A percentile compares a stretch with the other conserved stretches of the same genome.
phyloP scores from a whole-genome alignment of 2,329 filamentous ascomycete species.

The Cercospora sp. region DNA sequence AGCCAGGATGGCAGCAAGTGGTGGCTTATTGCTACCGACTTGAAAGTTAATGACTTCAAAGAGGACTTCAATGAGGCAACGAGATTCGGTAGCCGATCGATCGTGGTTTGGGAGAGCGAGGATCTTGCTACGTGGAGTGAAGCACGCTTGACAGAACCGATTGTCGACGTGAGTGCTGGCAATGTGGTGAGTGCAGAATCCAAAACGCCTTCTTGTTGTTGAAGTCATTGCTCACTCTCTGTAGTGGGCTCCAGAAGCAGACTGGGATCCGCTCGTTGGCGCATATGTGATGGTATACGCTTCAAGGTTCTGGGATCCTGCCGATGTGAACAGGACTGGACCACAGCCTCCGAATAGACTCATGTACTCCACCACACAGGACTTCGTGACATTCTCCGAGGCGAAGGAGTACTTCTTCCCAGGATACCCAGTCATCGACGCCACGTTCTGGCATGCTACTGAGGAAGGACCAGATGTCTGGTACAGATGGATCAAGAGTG shows the following conservation, averaged over 20 bases:
- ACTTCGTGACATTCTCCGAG: slow-evolving; percentile 23
- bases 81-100: slow-evolving; percentile 26
- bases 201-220: not conserved
- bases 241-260: slow-evolving; percentile 19
- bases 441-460: slow-evolving; percentile 18
- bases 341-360: slow-evolving; percentile 22
- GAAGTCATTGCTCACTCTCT: not conserved
- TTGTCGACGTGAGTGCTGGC: slow-evolving; percentile 20
- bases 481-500: slow-evolving; percentile 26
- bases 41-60: slow-evolving; percentile 30
- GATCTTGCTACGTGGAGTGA: slow-evolving; percentile 19
- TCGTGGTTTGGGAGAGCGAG: slow-evolving; percentile 25
- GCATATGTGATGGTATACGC: slow-evolving; percentile 23
- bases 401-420: slow-evolving; percentile 23
- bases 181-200: slow-evolving; percentile 11
- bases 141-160: slow-evolving; percentile 10
- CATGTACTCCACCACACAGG: slow-evolving; percentile 25
- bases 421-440: slow-evolving; percentile 26
- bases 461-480: slow-evolving; percentile 22
- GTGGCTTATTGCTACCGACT: slow-evolving; percentile 27
- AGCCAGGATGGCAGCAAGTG: slow-evolving; percentile 20
- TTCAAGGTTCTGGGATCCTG: slow-evolving; percentile 19
- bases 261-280: slow-evolving; percentile 18
- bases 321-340: slow-evolving; percentile 16
- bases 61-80: slow-evolving; percentile 30